These are phyloP conservation scores for Colletotrichum cuscutae DNA, from an alignment of 2,329 filamentous ascomycete genomes.

Conservation along the genomic window DNA sequence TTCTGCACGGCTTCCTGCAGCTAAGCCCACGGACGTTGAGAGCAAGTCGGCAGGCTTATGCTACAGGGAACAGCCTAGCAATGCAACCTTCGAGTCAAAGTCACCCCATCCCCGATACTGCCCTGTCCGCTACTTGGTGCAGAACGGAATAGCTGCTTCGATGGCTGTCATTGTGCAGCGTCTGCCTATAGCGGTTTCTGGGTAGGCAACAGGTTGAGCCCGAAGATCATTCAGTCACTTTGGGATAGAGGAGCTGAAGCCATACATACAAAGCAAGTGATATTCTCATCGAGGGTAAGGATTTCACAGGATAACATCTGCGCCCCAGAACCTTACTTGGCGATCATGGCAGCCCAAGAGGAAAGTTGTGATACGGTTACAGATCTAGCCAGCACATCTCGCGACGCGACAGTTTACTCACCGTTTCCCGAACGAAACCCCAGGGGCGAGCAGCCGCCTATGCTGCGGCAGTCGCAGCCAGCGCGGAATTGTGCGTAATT, in stretches of 20 bases:
- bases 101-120: slow-evolving; percentile 15
- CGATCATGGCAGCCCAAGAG: slow-evolving; percentile 5
- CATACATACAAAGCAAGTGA: background rate
- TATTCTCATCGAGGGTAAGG: background rate
- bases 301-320: background rate
- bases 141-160: background rate
- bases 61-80: slow-evolving; percentile 14
- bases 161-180: background rate
- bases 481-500: background rate
- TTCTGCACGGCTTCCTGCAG: slow-evolving; percentile 19
- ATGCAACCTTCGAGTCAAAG: slow-evolving; percentile 23
- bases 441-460: background rate
- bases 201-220: background rate
- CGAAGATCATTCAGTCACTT: background rate
- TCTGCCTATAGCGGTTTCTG: background rate
- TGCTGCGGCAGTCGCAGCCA: background rate
- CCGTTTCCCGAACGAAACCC: background rate
- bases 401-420: background rate
- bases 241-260: background rate
- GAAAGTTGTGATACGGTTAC: background rate
- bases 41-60: slow-evolving; percentile 1
- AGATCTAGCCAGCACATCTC: background rate
- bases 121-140: background rate
- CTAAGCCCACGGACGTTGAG: slow-evolving; percentile 9
- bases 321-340: slow-evolving; percentile 25